These are phyloP conservation scores for Tylopilus subfusipes DNA, from an alignment of 768 basidiomycete species.

Conservation along the genomic window DNA sequence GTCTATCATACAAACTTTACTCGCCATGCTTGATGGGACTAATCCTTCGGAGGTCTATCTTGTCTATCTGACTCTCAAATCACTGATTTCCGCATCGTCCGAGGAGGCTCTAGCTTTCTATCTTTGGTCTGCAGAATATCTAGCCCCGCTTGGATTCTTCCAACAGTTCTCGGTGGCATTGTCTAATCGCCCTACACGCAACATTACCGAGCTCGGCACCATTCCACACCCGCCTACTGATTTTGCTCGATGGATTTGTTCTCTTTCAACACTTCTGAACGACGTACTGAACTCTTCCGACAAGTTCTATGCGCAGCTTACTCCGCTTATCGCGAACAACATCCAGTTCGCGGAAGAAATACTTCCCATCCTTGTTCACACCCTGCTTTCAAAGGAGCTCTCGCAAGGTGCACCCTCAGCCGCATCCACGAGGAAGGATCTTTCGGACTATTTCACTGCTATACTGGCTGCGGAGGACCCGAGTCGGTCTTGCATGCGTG, in stretches of 20 bases:
- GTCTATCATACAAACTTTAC: conserved; percentile 50
- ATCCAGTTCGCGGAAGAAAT: conserved; percentile 58
- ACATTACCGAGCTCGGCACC: conserved; percentile 37
- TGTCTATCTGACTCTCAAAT: conserved; percentile 66
- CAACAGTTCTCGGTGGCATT: conserved; percentile 41
- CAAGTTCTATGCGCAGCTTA: conserved; percentile 67
- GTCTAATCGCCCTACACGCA: conserved; percentile 28
- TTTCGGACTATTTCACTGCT: conserved; percentile 24
- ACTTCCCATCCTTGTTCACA: conserved; percentile 75
- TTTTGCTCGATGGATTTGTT: conserved; percentile 62
- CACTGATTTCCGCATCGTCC: conserved; percentile 42
- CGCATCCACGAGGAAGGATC: conserved; percentile 14
- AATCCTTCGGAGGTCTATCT: conserved; percentile 46
- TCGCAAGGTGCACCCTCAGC: conserved; percentile 3
- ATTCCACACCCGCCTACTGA: conserved; percentile 40
- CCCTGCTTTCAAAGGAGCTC: conserved; percentile 43
- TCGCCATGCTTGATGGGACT: conserved; percentile 56
- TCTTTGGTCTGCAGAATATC: conserved; percentile 40
- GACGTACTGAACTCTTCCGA: conserved; percentile 53
- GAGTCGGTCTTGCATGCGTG: conserved; percentile 45
- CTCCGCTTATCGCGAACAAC: conserved; percentile 53
- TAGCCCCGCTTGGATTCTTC: conserved; percentile 47
- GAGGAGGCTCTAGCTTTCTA: conserved; percentile 28
- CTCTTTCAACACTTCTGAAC: conserved; percentile 53
- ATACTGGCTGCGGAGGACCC: conserved; percentile 25